phyloP scores from a whole-genome alignment of 2,329 filamentous ascomycete genomes.

The Neopestalotiopsis sp. region DNA sequence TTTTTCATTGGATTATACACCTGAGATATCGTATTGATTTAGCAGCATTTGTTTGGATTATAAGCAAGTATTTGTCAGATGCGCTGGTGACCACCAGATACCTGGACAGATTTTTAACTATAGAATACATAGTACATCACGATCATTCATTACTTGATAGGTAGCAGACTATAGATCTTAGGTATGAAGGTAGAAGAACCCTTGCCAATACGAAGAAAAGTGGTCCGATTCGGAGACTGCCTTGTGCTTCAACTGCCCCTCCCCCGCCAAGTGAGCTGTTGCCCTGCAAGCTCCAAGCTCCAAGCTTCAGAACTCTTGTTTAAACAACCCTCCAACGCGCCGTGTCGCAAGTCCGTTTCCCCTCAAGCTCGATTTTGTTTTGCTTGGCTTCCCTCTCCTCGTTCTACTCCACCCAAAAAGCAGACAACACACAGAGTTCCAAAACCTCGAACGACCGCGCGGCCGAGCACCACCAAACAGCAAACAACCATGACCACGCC shows the following conservation, averaged over 20 bases:
- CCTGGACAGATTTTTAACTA: too few species aligned
- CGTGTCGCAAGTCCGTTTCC: not conserved
- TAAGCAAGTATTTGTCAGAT: too few species aligned
- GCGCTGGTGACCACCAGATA: too few species aligned
- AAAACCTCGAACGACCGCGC: not conserved
- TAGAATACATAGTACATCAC: too few species aligned
- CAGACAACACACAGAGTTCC: not conserved
- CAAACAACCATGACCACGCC: conserved; percentile 16
- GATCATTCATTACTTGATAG: too few species aligned
- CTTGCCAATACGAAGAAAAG: not conserved
- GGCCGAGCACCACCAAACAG: not conserved
- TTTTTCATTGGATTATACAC: too few species aligned
- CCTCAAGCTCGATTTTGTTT: not conserved
- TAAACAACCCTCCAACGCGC: not conserved
- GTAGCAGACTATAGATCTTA: too few species aligned
- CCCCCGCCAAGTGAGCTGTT: not conserved
- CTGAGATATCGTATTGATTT: too few species aligned
- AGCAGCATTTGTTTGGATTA: too few species aligned
- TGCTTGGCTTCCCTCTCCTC: too few species aligned
- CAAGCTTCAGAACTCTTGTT: not conserved
- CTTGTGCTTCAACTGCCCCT: not conserved
- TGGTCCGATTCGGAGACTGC: not conserved
- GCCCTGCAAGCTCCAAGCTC: not conserved
- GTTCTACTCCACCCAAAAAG: not conserved
- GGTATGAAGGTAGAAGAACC: too few species aligned